Base-by-base conservation (phyloP, 108 stramenopile species). In the Stephanodiscus triporus region DNA sequence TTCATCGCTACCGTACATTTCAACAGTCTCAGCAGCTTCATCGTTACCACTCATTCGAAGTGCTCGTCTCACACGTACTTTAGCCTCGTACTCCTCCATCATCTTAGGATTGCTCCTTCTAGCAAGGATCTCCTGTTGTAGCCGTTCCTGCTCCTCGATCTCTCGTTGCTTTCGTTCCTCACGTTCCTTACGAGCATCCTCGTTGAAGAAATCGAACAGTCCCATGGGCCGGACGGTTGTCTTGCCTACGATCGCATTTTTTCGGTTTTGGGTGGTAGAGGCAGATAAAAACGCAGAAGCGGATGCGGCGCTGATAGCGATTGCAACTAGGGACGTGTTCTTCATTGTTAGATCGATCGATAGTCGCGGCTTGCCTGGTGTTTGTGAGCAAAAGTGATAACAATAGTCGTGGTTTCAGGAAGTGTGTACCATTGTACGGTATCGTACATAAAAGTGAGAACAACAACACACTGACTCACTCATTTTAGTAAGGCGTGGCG, bases 181-280 rank as follows among this genome's bases (percentile, higher is more conserved):
- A 0, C 63, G 47, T 11, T 78, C 82, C 23, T 74, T 59, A 2
- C 67, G 49, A 0, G 67, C 73, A 50, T 86, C 85, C 30, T 76
- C 72, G 48, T 67, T 73, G 66, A 86, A 86, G 79, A 86, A 83
- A 68, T 86, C 85, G n/a, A 86, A 76, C 24, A 86, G 64, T 27
- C 85, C 85, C 85, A 86, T 86, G 26, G 61, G 34, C 40, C 70
- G 24, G 7, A 40, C 16, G 6, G 79, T 54, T 3, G 67, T 47
- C 22, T 75, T 72, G 20, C 34, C 30, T 11, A 72, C 36, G 47
- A 70, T 10, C 17, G 58, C 62, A n/a, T n/a, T n/a, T 6, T 6
- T 68, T 58, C 32, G 66, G 16, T 53, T 30, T 29, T 36, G 27
- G 34, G 63, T 30, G 32, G 61, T 47, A 13, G 32, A 16, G 10